A percentile compares a stretch with the other conserved stretches of the same genome.
Evolutionary conservation across 768 basidiomycete species (phyloP).

Genomic region (Gyrodon lividus): DNA sequence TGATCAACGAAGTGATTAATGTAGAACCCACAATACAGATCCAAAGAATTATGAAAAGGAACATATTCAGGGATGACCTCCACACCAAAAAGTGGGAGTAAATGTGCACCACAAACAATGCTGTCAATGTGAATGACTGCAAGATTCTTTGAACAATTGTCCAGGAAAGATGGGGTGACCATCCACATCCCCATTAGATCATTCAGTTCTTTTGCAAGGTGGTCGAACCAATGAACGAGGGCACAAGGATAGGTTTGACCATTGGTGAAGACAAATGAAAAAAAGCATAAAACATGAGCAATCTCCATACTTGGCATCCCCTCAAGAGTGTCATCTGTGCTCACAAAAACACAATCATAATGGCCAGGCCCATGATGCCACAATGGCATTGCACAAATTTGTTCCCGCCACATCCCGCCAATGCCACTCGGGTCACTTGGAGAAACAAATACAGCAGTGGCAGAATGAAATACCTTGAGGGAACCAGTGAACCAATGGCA

Average conservation of each 20-base stretch:
- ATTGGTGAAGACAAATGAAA: constrained; percentile 16
- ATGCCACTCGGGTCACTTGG: neutral
- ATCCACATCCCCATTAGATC: constrained; percentile 27
- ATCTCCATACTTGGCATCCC: constrained; percentile 27
- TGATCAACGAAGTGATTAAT: constrained; percentile 19
- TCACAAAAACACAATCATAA: constrained; percentile 31
- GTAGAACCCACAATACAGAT: constrained; percentile 11
- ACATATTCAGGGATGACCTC: neutral
- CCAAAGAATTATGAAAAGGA: constrained; percentile 12
- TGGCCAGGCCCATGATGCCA: constrained; percentile 28
- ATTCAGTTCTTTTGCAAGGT: constrained; percentile 13
- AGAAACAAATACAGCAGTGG: neutral
- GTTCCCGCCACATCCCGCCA: constrained; percentile 26
- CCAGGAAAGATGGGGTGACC: constrained; percentile 13
- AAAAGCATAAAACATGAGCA: constrained; percentile 21
- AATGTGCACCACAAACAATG: constrained; percentile 17
- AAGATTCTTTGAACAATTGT: neutral
- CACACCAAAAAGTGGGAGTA: constrained; percentile 19
- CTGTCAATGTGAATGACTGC: too few relatives aligned
- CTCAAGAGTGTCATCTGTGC: constrained; percentile 1
- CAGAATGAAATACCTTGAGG: constrained; percentile 5
- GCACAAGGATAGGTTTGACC: constrained; percentile 23
- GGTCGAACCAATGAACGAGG: constrained; percentile 27
- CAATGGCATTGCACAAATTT: constrained; percentile 23
- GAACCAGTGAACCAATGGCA: constrained; percentile 3